Evolutionary conservation across 2,329 filamentous ascomycete genomes (phyloP).

Genomic region (Neophaeococcomyces aloes): DNA sequence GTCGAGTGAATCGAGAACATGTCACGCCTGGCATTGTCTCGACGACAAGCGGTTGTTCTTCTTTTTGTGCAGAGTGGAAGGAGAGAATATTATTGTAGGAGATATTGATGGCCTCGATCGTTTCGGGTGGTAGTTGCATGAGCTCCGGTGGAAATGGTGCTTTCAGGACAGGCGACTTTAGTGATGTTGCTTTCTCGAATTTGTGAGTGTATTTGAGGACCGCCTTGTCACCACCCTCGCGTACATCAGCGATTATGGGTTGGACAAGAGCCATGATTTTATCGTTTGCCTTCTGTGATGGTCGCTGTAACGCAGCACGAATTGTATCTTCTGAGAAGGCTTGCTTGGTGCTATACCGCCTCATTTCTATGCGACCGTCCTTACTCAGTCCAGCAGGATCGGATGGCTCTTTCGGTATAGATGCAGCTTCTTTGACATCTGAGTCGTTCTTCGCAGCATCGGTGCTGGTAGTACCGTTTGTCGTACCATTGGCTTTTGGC

Average conservation of each 20-base stretch:
- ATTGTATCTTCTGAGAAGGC: slow-evolving; percentile 45
- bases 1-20: slow-evolving; percentile 82
- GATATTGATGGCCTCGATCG: slow-evolving; percentile 80
- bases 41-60: slow-evolving; percentile 68
- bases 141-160: slow-evolving; percentile 77
- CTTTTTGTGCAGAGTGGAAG: slow-evolving; percentile 86
- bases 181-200: slow-evolving; percentile 88
- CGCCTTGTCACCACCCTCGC: slow-evolving; percentile 71
- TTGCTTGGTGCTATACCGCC: slow-evolving; percentile 56
- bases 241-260: slow-evolving; percentile 85
- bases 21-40: slow-evolving; percentile 97
- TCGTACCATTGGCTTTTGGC: slow-evolving; percentile 14
- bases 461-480: slow-evolving; percentile 8
- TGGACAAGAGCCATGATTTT: slow-evolving; percentile 81
- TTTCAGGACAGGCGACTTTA: slow-evolving; percentile 78
- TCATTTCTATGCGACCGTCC: slow-evolving; percentile 66
- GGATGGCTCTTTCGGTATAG: slow-evolving; percentile 42
- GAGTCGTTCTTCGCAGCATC: slow-evolving; percentile 12
- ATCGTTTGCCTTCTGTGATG: slow-evolving; percentile 90
- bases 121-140: slow-evolving; percentile 77
- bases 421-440: slow-evolving; percentile 36
- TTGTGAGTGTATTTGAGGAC: slow-evolving; percentile 92
- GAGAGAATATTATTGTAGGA: slow-evolving; percentile 90
- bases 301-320: slow-evolving; percentile 66
- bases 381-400: slow-evolving; percentile 39